These are phyloP conservation scores for Oxytropis ochrocephala DNA, from an alignment of 306 rosid genomes.

Conservation along the genomic window DNA sequence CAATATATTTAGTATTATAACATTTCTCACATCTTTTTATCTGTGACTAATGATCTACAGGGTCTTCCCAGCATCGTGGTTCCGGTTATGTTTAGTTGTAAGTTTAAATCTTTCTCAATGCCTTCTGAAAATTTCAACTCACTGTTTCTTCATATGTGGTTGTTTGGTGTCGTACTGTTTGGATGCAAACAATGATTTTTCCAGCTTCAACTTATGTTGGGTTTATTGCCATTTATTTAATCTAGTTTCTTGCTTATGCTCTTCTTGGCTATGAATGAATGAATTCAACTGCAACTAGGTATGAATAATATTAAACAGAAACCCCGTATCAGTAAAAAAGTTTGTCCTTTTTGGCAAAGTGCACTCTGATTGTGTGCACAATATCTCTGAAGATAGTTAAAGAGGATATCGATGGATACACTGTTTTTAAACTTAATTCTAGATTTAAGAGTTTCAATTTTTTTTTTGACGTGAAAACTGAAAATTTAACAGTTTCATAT, in stretches of 20 bases:
- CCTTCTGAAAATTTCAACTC: background rate
- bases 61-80: conserved; percentile 78
- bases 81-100: conserved; percentile 81
- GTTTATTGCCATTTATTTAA: background rate
- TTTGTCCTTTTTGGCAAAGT: conserved; percentile 10
- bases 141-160: background rate
- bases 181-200: background rate
- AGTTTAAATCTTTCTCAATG: conserved; percentile 25
- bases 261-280: background rate
- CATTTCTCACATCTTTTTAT: background rate
- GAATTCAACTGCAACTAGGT: background rate
- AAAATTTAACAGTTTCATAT: background rate
- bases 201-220: conserved; percentile 9
- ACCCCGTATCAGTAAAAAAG: background rate
- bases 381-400: background rate
- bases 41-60: conserved; percentile 37
- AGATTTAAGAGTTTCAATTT: too few species aligned
- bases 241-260: background rate
- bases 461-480: too few species aligned
- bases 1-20: background rate
- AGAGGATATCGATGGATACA: background rate
- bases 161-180: background rate
- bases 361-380: background rate
- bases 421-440: background rate
- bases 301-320: background rate